Evolutionary conservation across 1,284 basidiomycete species (phyloP).

Genomic region (Exobasidium cylindrosporum): DNA sequence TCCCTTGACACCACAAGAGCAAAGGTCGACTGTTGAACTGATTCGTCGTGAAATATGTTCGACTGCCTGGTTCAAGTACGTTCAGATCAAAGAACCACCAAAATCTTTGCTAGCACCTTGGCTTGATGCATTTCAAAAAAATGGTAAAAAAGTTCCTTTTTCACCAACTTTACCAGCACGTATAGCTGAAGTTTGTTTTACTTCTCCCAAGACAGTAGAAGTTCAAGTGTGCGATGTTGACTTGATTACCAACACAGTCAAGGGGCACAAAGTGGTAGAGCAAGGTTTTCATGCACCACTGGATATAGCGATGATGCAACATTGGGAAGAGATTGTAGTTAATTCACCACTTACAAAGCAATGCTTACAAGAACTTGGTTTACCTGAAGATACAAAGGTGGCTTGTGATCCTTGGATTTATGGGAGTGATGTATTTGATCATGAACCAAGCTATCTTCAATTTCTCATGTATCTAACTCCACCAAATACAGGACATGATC

Average conservation of each 20-base stretch:
- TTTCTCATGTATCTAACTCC: conserved; percentile 38
- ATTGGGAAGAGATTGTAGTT: conserved; percentile 18
- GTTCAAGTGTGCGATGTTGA: conserved; percentile 22
- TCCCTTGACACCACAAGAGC: conserved; percentile 21
- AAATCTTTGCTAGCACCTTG: conserved; percentile 23
- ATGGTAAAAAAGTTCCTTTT: conserved; percentile 7
- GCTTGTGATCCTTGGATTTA: conserved; percentile 41
- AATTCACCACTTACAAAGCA: conserved; percentile 22
- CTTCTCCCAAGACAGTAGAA: conserved; percentile 20
- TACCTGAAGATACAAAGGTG: conserved; percentile 25
- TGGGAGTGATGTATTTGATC: conserved; percentile 29
- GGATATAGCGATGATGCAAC: conserved; percentile 25
- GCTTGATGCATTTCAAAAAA: conserved; percentile 24
- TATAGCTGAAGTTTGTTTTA: conserved; percentile 23
- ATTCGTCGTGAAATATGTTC: conserved; percentile 15
- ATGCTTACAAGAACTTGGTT: conserved; percentile 29
- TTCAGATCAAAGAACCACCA: conserved; percentile 27
- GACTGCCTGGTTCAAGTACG: conserved; percentile 26
- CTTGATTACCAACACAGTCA: conserved; percentile 16
- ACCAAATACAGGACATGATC: conserved; percentile 19
- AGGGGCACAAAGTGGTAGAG: conserved; percentile 18
- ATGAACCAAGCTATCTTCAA: conserved; percentile 29
- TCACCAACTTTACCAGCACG: conserved; percentile 17
- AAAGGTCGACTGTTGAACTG: conserved; percentile 21
- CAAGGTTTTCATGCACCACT: conserved; percentile 22